phyloP scores from a whole-genome alignment of 225 moss, liverwort and hornwort genomes.

The Sphagnum contortum region DNA sequence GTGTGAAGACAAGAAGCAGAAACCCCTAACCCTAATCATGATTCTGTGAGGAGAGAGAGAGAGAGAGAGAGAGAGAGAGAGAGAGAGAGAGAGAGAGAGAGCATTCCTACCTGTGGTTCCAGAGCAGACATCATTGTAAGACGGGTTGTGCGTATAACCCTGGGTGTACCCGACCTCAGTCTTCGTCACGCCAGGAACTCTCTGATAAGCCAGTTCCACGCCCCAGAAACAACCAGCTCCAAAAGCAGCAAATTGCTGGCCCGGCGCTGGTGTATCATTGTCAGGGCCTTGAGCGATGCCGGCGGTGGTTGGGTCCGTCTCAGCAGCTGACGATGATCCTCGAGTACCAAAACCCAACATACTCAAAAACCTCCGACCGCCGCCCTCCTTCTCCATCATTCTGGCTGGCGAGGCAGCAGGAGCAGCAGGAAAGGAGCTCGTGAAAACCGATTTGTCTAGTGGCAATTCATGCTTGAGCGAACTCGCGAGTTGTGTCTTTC shows the following conservation, averaged over 20 bases:
- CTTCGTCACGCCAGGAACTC: conserved; percentile 47
- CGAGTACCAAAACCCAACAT: conserved; percentile 50
- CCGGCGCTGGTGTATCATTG: conserved; percentile 46
- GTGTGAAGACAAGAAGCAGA: no score
- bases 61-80: no score
- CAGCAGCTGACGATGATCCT: conserved; percentile 11
- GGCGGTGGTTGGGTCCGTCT: conserved; percentile 12
- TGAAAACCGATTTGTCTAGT: conserved; percentile 5
- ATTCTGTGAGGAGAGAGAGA: no score
- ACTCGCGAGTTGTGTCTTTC: conserved; percentile 1
- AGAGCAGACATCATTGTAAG: conserved; percentile 63
- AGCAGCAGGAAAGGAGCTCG: conserved; percentile 8
- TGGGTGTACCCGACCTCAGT: conserved; percentile 81
- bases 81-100: no score
- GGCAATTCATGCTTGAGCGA: background rate
- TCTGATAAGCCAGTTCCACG: conserved; percentile 73
- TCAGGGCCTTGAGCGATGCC: conserved; percentile 39
- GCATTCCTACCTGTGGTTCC: conserved; percentile 40
- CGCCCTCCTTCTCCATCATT: conserved; percentile 12
- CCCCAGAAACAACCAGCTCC: conserved; percentile 95
- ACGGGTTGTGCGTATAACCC: conserved; percentile 50
- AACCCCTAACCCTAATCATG: no score
- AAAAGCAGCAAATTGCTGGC: conserved; percentile 58
- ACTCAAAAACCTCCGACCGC: conserved; percentile 31
- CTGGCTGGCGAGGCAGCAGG: conserved; percentile 5